Percentiles rank a stretch among this genome's conserved stretches.
phyloP scores from a whole-genome alignment of 1,284 basidiomycete species.

The Schizophyllum commune region DNA sequence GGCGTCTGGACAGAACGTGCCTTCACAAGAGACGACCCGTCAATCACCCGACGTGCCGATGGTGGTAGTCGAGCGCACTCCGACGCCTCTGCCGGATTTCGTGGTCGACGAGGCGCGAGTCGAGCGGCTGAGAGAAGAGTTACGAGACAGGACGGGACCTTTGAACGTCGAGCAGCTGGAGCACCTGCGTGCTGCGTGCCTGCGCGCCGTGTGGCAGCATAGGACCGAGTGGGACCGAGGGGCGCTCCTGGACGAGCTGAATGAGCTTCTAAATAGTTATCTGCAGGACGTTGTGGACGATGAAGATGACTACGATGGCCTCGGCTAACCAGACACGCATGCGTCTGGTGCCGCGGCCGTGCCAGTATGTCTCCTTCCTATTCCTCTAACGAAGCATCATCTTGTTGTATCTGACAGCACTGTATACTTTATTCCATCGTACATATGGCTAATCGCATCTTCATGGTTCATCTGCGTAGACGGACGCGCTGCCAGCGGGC shows the following conservation, averaged over 20 bases:
- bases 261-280: conserved; percentile 49
- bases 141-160: conserved; percentile 44
- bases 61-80: conserved; percentile 43
- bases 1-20: neutral
- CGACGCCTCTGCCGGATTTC: conserved; percentile 61
- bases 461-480: neutral
- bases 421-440: neutral
- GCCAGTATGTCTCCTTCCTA: neutral
- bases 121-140: conserved; percentile 33
- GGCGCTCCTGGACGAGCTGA: conserved; percentile 51
- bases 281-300: conserved; percentile 43
- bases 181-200: conserved; percentile 81
- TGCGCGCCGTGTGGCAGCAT: conserved; percentile 76
- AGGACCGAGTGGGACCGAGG: conserved; percentile 81
- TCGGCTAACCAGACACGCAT: neutral
- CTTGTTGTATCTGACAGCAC: neutral
- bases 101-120: conserved; percentile 43
- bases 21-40: neutral
- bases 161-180: conserved; percentile 88
- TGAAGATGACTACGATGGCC: neutral
- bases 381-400: neutral
- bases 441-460: neutral
- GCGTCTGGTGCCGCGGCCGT: too few species aligned
- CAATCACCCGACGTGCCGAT: conserved; percentile 28
- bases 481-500: neutral